Conservation (phyloP, 495 filamentous ascomycete genomes). For the Aspergillus nidulans region DNA sequence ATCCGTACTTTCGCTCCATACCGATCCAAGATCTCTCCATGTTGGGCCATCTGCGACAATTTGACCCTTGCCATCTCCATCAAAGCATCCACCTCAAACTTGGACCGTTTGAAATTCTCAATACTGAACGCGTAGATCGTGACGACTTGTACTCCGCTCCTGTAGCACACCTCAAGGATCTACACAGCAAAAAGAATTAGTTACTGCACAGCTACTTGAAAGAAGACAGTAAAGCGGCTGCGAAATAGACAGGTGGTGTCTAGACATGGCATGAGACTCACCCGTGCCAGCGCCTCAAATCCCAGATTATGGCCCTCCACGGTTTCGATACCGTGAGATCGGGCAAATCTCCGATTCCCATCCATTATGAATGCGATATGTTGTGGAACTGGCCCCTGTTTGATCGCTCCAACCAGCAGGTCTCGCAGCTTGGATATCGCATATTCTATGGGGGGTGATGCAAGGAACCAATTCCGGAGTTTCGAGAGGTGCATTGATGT, state of each 20-base stretch:
- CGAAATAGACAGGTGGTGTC: not conserved
- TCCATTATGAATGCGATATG: slow-evolving; percentile 99
- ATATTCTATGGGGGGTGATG: slow-evolving; percentile 87
- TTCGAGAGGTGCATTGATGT: slow-evolving; percentile 65
- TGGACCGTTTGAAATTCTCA: slow-evolving; percentile 98
- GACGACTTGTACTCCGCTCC: slow-evolving; percentile 86
- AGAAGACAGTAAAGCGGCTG: not conserved
- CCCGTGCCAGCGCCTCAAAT: slow-evolving; percentile 87
- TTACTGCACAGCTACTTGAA: not conserved
- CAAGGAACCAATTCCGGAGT: slow-evolving; percentile 79
- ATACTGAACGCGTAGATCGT: slow-evolving; percentile 98
- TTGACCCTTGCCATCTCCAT: slow-evolving; percentile 99
- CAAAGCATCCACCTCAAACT: slow-evolving; percentile 92
- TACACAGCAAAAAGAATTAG: slow-evolving; percentile 23
- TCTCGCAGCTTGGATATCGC: slow-evolving; percentile 65
- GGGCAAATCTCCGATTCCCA: slow-evolving; percentile 88
- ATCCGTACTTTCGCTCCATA: slow-evolving; percentile 86
- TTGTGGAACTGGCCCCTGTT: slow-evolving; percentile 83
- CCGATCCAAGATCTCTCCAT: slow-evolving; percentile 86
- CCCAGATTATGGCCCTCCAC: slow-evolving; percentile 96
- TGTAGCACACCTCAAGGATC: slow-evolving; percentile 97
- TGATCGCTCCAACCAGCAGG: slow-evolving; percentile 78
- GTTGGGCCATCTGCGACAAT: slow-evolving; percentile 81
- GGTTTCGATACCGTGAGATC: slow-evolving; percentile 87
- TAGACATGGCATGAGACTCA: slow-evolving; percentile 27